Percentiles rank a stretch among this genome's conserved stretches.
Conservation (phyloP, 441 rosid species). For the Adansonia madagascariensis region DNA sequence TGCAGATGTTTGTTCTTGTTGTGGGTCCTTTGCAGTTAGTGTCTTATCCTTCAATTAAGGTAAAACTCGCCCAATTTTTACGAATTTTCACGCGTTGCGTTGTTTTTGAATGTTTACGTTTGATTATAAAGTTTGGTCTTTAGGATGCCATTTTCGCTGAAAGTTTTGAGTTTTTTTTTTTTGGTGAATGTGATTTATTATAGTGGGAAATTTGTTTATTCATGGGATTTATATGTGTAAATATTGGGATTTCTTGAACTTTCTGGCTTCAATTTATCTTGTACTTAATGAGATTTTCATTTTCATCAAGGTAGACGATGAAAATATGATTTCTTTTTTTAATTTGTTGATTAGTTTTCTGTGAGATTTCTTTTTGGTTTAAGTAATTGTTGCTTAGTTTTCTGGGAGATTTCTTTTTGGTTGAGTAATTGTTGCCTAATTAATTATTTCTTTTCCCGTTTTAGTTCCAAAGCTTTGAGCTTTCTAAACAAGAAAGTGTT, state of each 20-base stretch:
- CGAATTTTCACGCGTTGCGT: neutral
- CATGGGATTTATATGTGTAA: neutral
- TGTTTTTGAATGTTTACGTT: neutral
- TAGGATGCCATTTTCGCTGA: neutral
- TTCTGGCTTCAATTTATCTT: neutral
- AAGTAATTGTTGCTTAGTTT: neutral
- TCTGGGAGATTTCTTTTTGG: neutral
- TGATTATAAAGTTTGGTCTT: neutral
- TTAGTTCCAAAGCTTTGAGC: too few species aligned
- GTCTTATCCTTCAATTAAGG: slow-evolving; percentile 83
- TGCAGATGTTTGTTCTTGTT: slow-evolving; percentile 72
- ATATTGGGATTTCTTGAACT: neutral
- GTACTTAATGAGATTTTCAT: neutral
- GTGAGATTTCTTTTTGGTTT: neutral
- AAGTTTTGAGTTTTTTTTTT: neutral
- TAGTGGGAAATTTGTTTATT: neutral
- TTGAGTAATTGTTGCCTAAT: neutral
- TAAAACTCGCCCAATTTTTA: slow-evolving; percentile 16
- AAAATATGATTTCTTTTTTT: neutral
- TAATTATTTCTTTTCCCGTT: too few species aligned
- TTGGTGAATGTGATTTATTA: neutral
- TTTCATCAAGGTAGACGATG: neutral
- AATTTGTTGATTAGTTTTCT: neutral
- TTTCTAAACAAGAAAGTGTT: too few species aligned
- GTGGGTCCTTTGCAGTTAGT: slow-evolving; percentile 85